Evolutionary conservation across 345 rosid genomes (phyloP), one percentile per base, ranked within the genome.

Genomic region (Eucalyptus paniculata): DNA sequence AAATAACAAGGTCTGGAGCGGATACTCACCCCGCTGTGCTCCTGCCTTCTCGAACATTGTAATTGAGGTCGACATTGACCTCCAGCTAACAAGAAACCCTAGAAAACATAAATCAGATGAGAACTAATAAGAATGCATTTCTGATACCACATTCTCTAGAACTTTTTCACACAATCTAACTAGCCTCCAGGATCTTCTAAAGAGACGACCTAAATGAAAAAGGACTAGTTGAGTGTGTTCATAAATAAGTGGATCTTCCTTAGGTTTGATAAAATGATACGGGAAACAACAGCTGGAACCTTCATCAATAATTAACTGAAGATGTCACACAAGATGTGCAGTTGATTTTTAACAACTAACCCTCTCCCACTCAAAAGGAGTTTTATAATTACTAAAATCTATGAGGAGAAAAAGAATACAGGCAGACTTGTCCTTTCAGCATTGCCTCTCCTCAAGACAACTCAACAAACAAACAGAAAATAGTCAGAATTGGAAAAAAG

Each of bases 1-100:
- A 85, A 87, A 88, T 30, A 86, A 49, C 40, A 51, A 49, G 58
- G 42, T 49, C 18, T 50, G 6, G 34, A 37, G 62, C 4, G 42
- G 37, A 54, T 49, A 77, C 89, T 92, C 90, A 95, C 99, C 97
- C 97, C 26, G 95, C 95, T 83, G 97, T 94, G 94, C 98, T 97
- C 93, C 92, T 95, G 91, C 97, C 97, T 92, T 95, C 97, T 85
- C 95, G 95, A 86, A 95, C 98, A 93, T 96, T 92, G 85, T 94
- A 93, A 89, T 94, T 89, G 90, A 97, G 62, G 89, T 94, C 94
- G 82, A 90, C 95, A 58, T 94, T 95, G 62, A 97, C 96, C 91
- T 92, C 90, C 93, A 90, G 92, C 99, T 97, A 93, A 44, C 47
- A 56, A 44, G 32, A 83, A 94, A 62, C 83, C 8, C 47, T 6